phyloP scores from a whole-genome alignment of 2,329 filamentous ascomycete species.

The Colletotrichum agaves region DNA sequence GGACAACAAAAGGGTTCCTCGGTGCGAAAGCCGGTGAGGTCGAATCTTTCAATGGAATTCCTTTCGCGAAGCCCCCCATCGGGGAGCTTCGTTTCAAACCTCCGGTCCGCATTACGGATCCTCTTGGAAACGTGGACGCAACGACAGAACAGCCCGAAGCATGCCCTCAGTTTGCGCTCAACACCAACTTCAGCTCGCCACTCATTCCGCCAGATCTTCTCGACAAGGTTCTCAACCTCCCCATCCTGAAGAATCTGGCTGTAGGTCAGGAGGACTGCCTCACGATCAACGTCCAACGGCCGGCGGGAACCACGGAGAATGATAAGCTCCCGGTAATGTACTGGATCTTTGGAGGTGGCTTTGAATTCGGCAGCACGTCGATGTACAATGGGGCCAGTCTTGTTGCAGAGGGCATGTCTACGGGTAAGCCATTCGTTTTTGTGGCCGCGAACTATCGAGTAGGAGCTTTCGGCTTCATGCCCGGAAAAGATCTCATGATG shows the following conservation, averaged over 20 bases:
- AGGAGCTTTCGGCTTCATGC: slow-evolving; percentile 46
- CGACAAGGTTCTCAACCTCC: slow-evolving; percentile 18
- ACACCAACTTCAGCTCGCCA: slow-evolving; percentile 37
- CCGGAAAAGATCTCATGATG: slow-evolving; percentile 51
- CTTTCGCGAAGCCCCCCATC: slow-evolving; percentile 67
- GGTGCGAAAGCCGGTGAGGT: slow-evolving; percentile 45
- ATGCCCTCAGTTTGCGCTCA: slow-evolving; percentile 46
- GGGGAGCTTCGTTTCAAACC: slow-evolving; percentile 59
- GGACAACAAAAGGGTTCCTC: slow-evolving; percentile 23
- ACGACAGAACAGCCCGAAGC: slow-evolving; percentile 48
- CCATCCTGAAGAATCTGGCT: slow-evolving; percentile 16
- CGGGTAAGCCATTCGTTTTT: slow-evolving; percentile 49
- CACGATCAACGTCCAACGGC: slow-evolving; percentile 48
- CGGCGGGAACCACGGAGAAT: slow-evolving; percentile 32
- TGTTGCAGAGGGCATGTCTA: slow-evolving; percentile 41
- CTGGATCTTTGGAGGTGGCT: slow-evolving; percentile 34
- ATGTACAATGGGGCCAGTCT: slow-evolving; percentile 39
- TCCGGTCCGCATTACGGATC: slow-evolving; percentile 48
- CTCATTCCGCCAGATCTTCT: slow-evolving; percentile 41
- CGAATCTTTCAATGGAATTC: slow-evolving; percentile 67
- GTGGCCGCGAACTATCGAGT: slow-evolving; percentile 46
- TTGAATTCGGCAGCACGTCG: slow-evolving; percentile 26
- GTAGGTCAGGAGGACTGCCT: slow-evolving; percentile 49
- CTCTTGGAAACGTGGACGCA: slow-evolving; percentile 50
- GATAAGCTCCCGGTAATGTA: slow-evolving; percentile 39